Evolutionary conservation across 1,139 yeast species (phyloP), one percentile per base, ranked within the genome.

Genomic region (Suhomyces terraborum): DNA sequence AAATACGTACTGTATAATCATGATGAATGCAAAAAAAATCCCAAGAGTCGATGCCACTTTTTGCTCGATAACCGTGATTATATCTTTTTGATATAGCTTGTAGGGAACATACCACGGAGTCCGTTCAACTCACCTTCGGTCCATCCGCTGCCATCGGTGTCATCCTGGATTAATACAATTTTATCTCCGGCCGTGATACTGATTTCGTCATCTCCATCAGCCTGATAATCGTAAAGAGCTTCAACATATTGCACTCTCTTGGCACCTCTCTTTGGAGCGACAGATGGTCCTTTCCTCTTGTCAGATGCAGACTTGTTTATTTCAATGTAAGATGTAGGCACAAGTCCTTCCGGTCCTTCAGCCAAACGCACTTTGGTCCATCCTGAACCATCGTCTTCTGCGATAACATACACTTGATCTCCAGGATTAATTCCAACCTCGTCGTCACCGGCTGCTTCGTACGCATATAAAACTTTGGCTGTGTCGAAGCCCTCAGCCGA

Each of bases 81-180:
- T 22, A 72, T 46, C 43, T 61, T 67, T 47, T 61, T 67, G 6
- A 75, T 86, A 59, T 89, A 91, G 48, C 86, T 73, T 0, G 94
- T 83, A 6, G 98, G 98, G 63, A 91, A 86, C 49, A 88, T 62
- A 1, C 97, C 97, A 32, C 69, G 72, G 24, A 52, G 54, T 0
- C 96, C 96, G 52, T 83, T 75, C 13, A 85, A 52, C 56, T 87
- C 95, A 8, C 98, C 98, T 53, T 84, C 88, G 1, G 97, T 89
- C 99, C 99, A 93, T 0, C 99, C 99, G 48, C 84, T 84, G 6
- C 95, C 96, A 44, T 84, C 84, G 47, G 88, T 93, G 35, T 79
- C 87, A 32, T 77, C 79, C 29, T 84, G 69, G 7, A 76, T 56
- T 16, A 88, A 73, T 3, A 79, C 76, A n/a, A 88, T 79, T 43